Base-by-base conservation (phyloP, 108 stramenopile species). In the Schizochytrium sp. region DNA sequence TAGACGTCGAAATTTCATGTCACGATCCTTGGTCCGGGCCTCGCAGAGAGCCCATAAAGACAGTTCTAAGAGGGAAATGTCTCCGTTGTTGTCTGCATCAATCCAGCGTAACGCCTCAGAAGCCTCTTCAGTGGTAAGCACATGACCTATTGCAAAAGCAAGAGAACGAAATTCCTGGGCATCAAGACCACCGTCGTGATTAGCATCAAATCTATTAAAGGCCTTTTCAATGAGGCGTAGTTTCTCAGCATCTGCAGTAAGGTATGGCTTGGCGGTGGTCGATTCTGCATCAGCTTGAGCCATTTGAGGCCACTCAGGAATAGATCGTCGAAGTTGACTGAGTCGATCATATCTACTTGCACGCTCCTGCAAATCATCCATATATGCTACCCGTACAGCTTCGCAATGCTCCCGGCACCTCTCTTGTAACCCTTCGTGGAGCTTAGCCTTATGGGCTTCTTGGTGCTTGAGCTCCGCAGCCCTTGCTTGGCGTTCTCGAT, bases 91-190 rank as follows among this genome's bases (percentile, higher is more conserved):
- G 64, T 69, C 64, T 7, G 10, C 44, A 15, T 69, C 64, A 15
- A 69, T 69, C 42, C 40, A 44, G 19, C 42, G 5, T 38, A 69
- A 44, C 64, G 64, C 64, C 64, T 69, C 64, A 7, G 3, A 8
- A 44, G 64, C 64, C 15, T 69, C 64, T 15, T 69, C 64, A 2
- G 64, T 38, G 12, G 64, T 69, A 44, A 69, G 64, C 64, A 69
- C 64, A 2, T 69, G 64, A 38, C 64, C 64, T 38, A 69, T 69
- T 7, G 64, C 40, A 3, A 69, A 69, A 8, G 64, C 64, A 38
- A 69, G 28, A 7, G 64, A 38, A 7, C 64, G 64, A 2, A 69
- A 69, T 44, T 69, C 64, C 42, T 0, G 0, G 0, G 7, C 0
- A 2, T 69, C 64, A 38, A 69, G 64, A 8, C 64, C 64, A 15